Percentiles rank a stretch among this genome's conserved stretches.
phyloP scores from a whole-genome alignment of 2,329 filamentous ascomycete genomes.

The Aspergillus unguis region DNA sequence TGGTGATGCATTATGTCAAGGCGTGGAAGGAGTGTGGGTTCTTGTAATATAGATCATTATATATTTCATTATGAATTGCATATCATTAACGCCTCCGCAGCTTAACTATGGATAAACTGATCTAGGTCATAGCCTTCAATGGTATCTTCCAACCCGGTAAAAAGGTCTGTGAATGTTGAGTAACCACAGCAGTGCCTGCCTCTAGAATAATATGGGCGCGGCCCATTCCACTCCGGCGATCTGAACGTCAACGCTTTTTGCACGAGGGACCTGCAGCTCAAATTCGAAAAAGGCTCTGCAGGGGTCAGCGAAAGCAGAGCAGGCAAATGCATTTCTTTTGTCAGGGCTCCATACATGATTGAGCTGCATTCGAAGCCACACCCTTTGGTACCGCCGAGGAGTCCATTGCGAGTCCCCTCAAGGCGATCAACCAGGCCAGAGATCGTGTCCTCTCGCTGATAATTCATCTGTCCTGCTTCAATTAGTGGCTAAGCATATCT shows the following conservation, averaged over 20 bases:
- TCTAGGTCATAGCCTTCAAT: background rate
- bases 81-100: background rate
- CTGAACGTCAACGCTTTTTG: slow-evolving; percentile 11
- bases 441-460: slow-evolving; percentile 15
- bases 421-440: slow-evolving; percentile 5
- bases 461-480: slow-evolving; percentile 16
- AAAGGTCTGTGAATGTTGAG: background rate
- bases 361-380: slow-evolving; percentile 24
- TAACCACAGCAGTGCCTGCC: background rate
- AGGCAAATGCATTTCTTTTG: slow-evolving; percentile 14
- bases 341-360: slow-evolving; percentile 25
- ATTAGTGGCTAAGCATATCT: slow-evolving; percentile 9
- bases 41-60: slow-evolving; percentile 21
- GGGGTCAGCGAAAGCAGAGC: slow-evolving; percentile 15
- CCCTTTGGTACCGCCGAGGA: slow-evolving; percentile 13
- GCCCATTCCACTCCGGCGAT: slow-evolving; percentile 12
- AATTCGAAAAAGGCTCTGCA: slow-evolving; percentile 13
- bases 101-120: background rate
- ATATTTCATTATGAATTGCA: background rate
- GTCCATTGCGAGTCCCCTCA: slow-evolving; percentile 8
- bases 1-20: slow-evolving; percentile 4
- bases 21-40: slow-evolving; percentile 27
- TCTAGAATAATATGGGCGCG: background rate
- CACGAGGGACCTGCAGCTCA: slow-evolving; percentile 10
- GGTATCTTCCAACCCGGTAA: background rate